Conservation (phyloP, 2,329 filamentous ascomycete genomes). For the Laburnicola sp. region DNA sequence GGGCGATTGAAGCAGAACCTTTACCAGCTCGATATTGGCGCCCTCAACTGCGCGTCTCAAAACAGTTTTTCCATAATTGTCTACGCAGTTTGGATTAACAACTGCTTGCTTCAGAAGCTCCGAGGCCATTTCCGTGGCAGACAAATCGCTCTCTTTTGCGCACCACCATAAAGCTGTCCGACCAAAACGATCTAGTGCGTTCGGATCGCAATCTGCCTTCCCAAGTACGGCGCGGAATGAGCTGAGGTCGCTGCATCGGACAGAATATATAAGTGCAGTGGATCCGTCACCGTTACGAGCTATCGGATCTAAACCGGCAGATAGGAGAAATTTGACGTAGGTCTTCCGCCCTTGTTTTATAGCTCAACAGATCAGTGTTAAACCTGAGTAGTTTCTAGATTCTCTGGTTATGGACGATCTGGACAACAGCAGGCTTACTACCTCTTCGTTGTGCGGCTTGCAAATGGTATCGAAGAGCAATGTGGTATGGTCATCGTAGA, state of each 20-base stretch:
- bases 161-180: conserved; percentile 2
- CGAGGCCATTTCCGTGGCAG: neutral
- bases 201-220: no score
- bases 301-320: conserved; percentile 1
- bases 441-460: no score
- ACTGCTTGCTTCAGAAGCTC: neutral
- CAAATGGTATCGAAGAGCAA: no score
- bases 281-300: neutral
- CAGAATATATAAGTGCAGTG: conserved; percentile 1
- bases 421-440: no score
- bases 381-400: no score
- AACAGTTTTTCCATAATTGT: conserved; percentile 1
- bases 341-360: neutral
- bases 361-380: no score
- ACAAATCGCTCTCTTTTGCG: neutral
- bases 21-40: no score
- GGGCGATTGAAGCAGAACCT: no score
- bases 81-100: conserved; percentile 1
- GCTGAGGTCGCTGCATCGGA: neutral
- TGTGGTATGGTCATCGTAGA: no score
- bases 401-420: no score
- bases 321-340: conserved; percentile 4
- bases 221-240: no score
- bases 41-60: neutral
- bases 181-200: no score